Evolutionary conservation across 495 filamentous ascomycete species (phyloP).

Genomic region (Annulohypoxylon bovei): DNA sequence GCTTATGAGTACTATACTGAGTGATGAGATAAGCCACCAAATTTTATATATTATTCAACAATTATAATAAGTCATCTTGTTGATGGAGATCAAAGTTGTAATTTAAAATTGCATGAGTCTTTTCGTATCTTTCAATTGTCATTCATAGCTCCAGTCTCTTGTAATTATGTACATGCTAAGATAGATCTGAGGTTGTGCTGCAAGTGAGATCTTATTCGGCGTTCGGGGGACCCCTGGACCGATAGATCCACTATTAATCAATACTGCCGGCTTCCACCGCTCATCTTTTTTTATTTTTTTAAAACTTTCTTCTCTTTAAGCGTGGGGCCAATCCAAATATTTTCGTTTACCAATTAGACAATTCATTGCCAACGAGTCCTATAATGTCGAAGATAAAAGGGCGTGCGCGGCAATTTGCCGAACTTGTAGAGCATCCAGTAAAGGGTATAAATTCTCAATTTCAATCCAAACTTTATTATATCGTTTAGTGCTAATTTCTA

Average conservation of each 20-base stretch:
- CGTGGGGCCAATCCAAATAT: constrained; percentile 23
- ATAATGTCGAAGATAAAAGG: constrained; percentile 51
- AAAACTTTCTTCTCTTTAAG: constrained; percentile 28
- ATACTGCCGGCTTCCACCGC: constrained; percentile 58
- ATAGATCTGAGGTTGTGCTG: background rate
- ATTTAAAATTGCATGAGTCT: background rate
- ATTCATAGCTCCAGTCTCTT: background rate
- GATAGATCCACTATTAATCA: background rate
- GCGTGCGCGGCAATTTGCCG: constrained; percentile 50
- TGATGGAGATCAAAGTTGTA: background rate
- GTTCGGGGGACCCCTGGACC: constrained; percentile 9
- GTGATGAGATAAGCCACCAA: background rate
- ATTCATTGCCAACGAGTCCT: background rate
- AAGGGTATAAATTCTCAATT: constrained; percentile 46
- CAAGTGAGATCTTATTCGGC: background rate
- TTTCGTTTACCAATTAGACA: background rate
- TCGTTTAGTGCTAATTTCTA: constrained; percentile 20
- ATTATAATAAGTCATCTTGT: background rate
- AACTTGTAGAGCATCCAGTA: constrained; percentile 52
- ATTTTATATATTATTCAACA: background rate
- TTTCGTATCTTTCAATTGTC: background rate
- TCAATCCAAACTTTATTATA: background rate
- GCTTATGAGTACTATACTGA: background rate
- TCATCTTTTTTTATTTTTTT: constrained; percentile 59
- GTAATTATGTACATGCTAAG: background rate